Conservation (phyloP, 1,139 yeast species). For the Magnusiomyces fungicola region DNA sequence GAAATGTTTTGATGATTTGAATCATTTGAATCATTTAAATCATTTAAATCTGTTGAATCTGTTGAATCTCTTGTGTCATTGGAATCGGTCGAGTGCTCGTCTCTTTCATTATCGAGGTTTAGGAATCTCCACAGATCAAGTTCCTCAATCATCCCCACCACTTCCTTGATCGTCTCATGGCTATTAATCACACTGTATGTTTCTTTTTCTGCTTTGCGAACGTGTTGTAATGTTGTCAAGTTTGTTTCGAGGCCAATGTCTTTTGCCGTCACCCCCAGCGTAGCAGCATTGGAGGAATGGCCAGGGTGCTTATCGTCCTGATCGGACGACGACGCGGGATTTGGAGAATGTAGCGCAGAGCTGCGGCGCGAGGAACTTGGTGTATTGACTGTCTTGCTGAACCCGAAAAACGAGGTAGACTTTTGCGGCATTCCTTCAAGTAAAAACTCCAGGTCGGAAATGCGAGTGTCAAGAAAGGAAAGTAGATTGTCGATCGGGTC, state of each 20-base stretch:
- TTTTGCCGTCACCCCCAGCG: background rate
- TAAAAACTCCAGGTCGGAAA: conserved; percentile 2
- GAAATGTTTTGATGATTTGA: no score
- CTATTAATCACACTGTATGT: background rate
- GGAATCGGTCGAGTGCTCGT: no score
- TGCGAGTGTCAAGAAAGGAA: background rate
- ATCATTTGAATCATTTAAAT: no score
- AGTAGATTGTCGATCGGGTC: background rate
- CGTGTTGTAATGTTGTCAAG: background rate
- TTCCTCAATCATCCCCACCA: background rate
- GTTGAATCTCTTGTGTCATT: no score
- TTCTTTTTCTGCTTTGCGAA: background rate
- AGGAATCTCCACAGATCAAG: conserved; percentile 2
- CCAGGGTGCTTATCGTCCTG: no score
- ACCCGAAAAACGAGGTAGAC: background rate
- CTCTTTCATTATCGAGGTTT: background rate
- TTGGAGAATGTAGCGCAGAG: no score
- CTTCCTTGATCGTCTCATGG: background rate
- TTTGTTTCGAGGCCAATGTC: background rate
- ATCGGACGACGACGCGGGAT: no score
- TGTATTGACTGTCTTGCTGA: no score
- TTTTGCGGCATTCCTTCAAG: background rate
- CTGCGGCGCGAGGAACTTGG: no score
- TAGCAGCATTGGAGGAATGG: no score
- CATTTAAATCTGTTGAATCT: no score